A percentile compares a stretch with the other conserved stretches of the same genome.
Evolutionary conservation across 495 filamentous ascomycete species (phyloP).

Genomic region (Collariella sp.): DNA sequence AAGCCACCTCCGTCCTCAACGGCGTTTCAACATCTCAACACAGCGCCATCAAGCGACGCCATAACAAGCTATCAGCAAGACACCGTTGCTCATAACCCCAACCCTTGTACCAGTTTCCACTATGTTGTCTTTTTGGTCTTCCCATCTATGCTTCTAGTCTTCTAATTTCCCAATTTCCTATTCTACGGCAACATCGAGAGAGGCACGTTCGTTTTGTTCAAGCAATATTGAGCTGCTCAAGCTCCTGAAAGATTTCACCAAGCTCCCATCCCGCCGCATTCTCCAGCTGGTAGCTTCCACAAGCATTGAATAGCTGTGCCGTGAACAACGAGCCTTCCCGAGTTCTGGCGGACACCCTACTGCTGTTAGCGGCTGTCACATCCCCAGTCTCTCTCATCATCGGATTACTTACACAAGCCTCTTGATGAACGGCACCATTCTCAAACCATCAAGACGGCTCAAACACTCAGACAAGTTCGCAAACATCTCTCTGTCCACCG

Average conservation of each 20-base stretch:
- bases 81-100: not conserved
- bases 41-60: not conserved
- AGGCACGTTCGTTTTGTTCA: not conserved
- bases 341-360: not conserved
- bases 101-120: not conserved
- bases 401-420: conserved; percentile 13
- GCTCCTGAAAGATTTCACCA: conserved; percentile 1
- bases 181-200: not conserved
- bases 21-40: not conserved
- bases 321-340: not conserved
- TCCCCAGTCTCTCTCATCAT: not conserved
- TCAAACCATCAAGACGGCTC: conserved; percentile 1
- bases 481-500: conserved; percentile 1
- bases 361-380: not conserved
- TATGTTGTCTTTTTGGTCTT: not conserved
- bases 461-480: conserved; percentile 4
- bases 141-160: no score
- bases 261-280: conserved; percentile 8
- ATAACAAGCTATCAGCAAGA: not conserved
- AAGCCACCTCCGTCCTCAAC: not conserved
- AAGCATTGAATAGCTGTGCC: not conserved
- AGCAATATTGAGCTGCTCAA: not conserved
- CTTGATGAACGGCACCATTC: conserved; percentile 9
- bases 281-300: not conserved
- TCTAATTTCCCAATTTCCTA: no score